These are phyloP conservation scores for Psilocybe cyanescens DNA, from an alignment of 768 basidiomycete species.

Conservation along the genomic window DNA sequence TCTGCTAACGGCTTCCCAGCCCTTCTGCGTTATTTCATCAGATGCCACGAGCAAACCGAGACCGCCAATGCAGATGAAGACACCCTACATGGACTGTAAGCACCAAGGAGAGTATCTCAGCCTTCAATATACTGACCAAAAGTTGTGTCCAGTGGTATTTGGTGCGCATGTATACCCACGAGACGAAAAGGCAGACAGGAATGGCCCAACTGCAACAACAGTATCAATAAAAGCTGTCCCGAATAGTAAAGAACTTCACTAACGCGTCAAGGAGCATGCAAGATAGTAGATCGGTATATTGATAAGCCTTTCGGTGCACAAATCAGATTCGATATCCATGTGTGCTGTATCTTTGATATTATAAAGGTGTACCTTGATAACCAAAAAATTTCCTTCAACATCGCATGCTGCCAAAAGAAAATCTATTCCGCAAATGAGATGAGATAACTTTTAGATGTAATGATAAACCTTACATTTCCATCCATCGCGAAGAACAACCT, in stretches of 20 bases:
- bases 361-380: constrained; percentile 59
- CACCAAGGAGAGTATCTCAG: not conserved
- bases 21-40: constrained; percentile 78
- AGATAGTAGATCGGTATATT: constrained; percentile 86
- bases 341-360: not conserved
- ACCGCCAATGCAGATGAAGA: constrained; percentile 73
- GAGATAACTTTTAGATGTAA: not conserved
- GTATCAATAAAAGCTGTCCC: not conserved
- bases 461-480: constrained; percentile 73
- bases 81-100: constrained; percentile 43
- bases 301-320: constrained; percentile 59
- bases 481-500: constrained; percentile 72
- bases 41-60: constrained; percentile 81
- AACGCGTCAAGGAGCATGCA: constrained; percentile 93
- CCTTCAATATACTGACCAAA: constrained; percentile 43
- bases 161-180: constrained; percentile 81
- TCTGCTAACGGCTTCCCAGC: constrained; percentile 64
- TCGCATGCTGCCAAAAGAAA: constrained; percentile 79
- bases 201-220: constrained; percentile 73
- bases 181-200: constrained; percentile 83
- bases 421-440: constrained; percentile 46
- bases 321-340: not conserved
- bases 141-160: constrained; percentile 86
- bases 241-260: constrained; percentile 26
- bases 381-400: constrained; percentile 88